A percentile compares a stretch with the other conserved stretches of the same genome.
These are phyloP conservation scores for Phialemoniopsis sp. DNA, from an alignment of 2,329 filamentous ascomycete genomes.

Conservation along the genomic window DNA sequence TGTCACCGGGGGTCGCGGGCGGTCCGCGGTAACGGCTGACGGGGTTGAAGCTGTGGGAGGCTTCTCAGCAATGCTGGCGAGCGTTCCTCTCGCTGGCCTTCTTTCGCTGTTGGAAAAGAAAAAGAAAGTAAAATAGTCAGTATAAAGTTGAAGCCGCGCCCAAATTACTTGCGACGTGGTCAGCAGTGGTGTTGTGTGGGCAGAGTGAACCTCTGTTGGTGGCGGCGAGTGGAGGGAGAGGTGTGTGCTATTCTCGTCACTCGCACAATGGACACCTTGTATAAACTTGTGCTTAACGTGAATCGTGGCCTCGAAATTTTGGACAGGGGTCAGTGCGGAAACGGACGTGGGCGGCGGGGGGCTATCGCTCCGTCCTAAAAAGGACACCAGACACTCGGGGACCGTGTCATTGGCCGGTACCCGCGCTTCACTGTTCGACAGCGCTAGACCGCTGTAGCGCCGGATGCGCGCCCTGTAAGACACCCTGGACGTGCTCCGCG, in stretches of 20 bases:
- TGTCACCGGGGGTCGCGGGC: constrained; percentile 25
- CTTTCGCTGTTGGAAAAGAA: background rate
- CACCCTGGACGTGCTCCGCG: too few species aligned
- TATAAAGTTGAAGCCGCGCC: too few species aligned
- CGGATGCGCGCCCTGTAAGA: too few species aligned
- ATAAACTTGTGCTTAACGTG: constrained; percentile 7
- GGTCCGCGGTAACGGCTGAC: too few species aligned
- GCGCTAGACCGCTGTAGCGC: too few species aligned
- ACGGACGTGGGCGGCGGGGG: background rate
- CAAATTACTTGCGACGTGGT: too few species aligned
- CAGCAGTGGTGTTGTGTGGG: background rate
- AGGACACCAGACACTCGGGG: too few species aligned
- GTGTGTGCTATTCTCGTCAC: constrained; percentile 8
- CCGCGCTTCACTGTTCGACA: too few species aligned
- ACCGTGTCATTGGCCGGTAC: too few species aligned
- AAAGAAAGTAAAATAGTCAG: background rate
- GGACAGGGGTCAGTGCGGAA: constrained; percentile 14
- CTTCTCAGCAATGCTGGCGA: background rate
- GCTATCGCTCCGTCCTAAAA: too few species aligned
- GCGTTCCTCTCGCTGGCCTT: background rate
- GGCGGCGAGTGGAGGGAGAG: background rate
- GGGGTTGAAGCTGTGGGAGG: background rate
- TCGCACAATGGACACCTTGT: constrained; percentile 6
- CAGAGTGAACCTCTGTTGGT: background rate
- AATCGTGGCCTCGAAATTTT: constrained; percentile 31